phyloP scores from a whole-genome alignment of 495 filamentous ascomycete species.

The Xylaria castorea region DNA sequence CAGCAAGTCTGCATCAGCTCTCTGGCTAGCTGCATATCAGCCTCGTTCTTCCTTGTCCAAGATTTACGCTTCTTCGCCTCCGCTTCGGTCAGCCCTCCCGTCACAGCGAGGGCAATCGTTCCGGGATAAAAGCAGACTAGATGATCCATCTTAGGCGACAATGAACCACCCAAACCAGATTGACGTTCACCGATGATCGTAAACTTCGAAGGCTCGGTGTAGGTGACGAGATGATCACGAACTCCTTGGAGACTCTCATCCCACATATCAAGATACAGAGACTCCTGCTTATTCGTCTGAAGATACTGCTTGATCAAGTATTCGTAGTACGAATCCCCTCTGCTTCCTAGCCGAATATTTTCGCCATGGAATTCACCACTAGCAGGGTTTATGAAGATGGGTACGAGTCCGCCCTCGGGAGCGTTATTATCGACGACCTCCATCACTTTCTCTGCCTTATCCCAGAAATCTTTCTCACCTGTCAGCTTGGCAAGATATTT shows the following conservation, averaged over 20 bases:
- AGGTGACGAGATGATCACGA: constrained; percentile 88
- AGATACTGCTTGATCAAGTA: constrained; percentile 97
- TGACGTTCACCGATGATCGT: constrained; percentile 90
- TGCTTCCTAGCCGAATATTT: constrained; percentile 89
- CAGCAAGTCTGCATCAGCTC: constrained; percentile 97
- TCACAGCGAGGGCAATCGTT: constrained; percentile 88
- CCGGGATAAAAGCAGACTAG: constrained; percentile 97
- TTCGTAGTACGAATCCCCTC: constrained; percentile 97
- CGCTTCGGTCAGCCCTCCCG: constrained; percentile 73
- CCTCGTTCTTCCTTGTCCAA: constrained; percentile 82
- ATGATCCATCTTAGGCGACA: constrained; percentile 96
- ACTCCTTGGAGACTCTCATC: constrained; percentile 83
- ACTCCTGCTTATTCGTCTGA: constrained; percentile 86
- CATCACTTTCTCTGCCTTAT: constrained; percentile 88
- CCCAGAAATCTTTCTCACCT: constrained; percentile 91
- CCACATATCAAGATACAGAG: constrained; percentile 92
- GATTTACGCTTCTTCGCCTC: constrained; percentile 72
- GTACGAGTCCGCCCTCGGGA: constrained; percentile 80
- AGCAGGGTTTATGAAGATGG: constrained; percentile 86
- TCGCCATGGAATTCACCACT: constrained; percentile 77
- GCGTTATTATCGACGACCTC: constrained; percentile 83
- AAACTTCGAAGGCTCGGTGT: constrained; percentile 78
- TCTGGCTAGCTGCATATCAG: constrained; percentile 82
- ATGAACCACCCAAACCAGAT: constrained; percentile 64
- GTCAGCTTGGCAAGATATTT: constrained; percentile 97